These are phyloP conservation scores for Ramichloridium luteum DNA, from an alignment of 2,329 filamentous ascomycete species.

Conservation along the genomic window DNA sequence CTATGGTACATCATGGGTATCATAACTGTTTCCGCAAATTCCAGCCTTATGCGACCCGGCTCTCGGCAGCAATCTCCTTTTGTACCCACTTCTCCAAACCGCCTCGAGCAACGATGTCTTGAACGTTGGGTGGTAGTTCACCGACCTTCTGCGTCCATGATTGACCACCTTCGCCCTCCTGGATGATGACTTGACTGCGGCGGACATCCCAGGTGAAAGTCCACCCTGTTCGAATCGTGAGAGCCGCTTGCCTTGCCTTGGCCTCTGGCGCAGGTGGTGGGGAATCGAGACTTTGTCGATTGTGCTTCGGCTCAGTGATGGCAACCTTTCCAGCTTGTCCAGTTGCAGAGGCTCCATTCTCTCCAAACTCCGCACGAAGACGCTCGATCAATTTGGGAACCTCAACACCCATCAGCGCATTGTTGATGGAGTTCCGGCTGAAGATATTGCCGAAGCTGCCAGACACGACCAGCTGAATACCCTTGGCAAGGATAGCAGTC, in stretches of 20 bases:
- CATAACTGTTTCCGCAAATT: too few species aligned
- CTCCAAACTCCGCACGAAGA: slow-evolving; percentile 48
- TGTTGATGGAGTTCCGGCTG: slow-evolving; percentile 65
- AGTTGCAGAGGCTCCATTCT: slow-evolving; percentile 9
- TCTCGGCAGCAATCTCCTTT: slow-evolving; percentile 43
- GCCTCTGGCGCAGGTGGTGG: slow-evolving; percentile 29
- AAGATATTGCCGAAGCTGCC: slow-evolving; percentile 82
- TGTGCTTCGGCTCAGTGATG: slow-evolving; percentile 40
- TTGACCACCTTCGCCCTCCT: slow-evolving; percentile 53
- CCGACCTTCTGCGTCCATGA: slow-evolving; percentile 72
- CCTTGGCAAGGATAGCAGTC: slow-evolving; percentile 69
- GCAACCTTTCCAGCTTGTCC: slow-evolving; percentile 23
- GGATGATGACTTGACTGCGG: slow-evolving; percentile 56
- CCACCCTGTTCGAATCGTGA: slow-evolving; percentile 71
- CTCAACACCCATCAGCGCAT: slow-evolving; percentile 61
- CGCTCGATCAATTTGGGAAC: slow-evolving; percentile 54
- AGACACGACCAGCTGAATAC: slow-evolving; percentile 67
- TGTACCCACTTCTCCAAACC: slow-evolving; percentile 77
- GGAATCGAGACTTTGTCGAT: slow-evolving; percentile 40
- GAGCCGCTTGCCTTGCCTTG: slow-evolving; percentile 35
- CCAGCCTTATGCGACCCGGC: neutral
- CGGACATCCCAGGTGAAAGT: slow-evolving; percentile 69
- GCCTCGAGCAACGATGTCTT: slow-evolving; percentile 65
- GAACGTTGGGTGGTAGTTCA: slow-evolving; percentile 72
- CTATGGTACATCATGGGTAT: slow-evolving; percentile 1